phyloP scores from a whole-genome alignment of 345 rosid genomes.

The Brassica cretica region DNA sequence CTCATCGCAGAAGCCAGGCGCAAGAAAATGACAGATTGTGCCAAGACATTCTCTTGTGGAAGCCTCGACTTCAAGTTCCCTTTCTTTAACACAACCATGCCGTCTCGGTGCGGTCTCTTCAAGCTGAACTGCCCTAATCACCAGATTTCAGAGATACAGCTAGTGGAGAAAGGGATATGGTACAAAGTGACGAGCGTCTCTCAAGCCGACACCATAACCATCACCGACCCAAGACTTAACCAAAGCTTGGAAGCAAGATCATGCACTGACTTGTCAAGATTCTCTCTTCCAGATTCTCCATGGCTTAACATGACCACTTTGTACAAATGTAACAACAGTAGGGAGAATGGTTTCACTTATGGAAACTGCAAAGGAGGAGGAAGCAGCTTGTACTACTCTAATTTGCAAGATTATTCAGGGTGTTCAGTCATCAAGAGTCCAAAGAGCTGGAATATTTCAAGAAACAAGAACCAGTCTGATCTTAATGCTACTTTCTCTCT shows the following conservation, averaged over 20 bases:
- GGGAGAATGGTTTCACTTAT: neutral
- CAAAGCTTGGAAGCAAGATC: neutral
- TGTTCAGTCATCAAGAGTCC: conserved; percentile 41
- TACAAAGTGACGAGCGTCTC: conserved; percentile 34
- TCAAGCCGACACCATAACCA: conserved; percentile 32
- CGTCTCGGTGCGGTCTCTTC: conserved; percentile 37
- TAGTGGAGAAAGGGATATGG: conserved; percentile 31
- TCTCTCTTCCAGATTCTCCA: conserved; percentile 40
- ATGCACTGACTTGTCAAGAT: conserved; percentile 36
- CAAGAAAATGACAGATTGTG: neutral
- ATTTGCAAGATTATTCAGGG: neutral
- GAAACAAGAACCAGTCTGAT: neutral
- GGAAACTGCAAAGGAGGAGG: conserved; percentile 21
- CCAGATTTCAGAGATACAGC: conserved; percentile 29
- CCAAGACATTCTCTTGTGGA: conserved; percentile 31
- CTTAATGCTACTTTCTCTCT: conserved; percentile 30
- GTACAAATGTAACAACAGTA: conserved; percentile 35
- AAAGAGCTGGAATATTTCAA: neutral
- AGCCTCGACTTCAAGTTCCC: conserved; percentile 27
- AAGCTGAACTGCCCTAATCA: conserved; percentile 30
- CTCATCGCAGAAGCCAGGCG: conserved; percentile 13
- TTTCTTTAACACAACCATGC: conserved; percentile 18
- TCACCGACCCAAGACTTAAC: conserved; percentile 25
- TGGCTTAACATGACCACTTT: conserved; percentile 15
- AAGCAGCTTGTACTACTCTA: conserved; percentile 1